Evolutionary conservation across 441 rosid genomes (phyloP).

Genomic region (Populus hybrid): DNA sequence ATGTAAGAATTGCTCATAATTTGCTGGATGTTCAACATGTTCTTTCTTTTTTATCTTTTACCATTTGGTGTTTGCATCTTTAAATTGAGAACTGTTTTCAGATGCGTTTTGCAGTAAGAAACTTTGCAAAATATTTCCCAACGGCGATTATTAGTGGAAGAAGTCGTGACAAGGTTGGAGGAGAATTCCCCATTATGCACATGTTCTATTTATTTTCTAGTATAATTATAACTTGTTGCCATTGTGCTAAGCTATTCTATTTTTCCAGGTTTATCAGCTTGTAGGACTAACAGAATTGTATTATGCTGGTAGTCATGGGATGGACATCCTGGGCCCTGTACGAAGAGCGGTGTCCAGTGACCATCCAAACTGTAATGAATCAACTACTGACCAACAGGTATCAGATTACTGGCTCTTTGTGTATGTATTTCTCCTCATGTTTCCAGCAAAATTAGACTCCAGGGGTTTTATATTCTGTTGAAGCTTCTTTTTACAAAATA

Average conservation of each 20-base stretch:
- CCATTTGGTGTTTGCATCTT: not conserved
- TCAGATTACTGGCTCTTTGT: not conserved
- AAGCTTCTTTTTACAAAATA: not conserved
- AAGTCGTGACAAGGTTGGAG: slow-evolving; percentile 79
- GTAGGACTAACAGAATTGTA: slow-evolving; percentile 90
- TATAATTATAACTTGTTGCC: not conserved
- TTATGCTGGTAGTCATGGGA: slow-evolving; percentile 99
- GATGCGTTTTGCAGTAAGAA: slow-evolving; percentile 93
- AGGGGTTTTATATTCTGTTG: not conserved
- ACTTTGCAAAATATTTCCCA: slow-evolving; percentile 69
- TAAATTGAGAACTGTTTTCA: slow-evolving; percentile 25
- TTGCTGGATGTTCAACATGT: not conserved
- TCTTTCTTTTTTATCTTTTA: not conserved
- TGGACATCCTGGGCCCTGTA: slow-evolving; percentile 88
- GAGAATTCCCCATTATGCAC: not conserved
- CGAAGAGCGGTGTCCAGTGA: slow-evolving; percentile 35
- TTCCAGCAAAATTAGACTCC: not conserved
- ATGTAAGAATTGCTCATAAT: slow-evolving; percentile 39
- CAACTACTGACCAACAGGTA: slow-evolving; percentile 64
- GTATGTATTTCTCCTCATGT: not conserved
- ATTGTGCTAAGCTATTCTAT: not conserved
- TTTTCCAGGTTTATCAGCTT: slow-evolving; percentile 68
- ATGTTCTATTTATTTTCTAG: not conserved
- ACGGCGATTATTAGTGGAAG: slow-evolving; percentile 97
- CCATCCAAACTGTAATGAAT: slow-evolving; percentile 49